Evolutionary conservation across 2,329 filamentous ascomycete species (phyloP).

Genomic region (Ascochyta koolunga): DNA sequence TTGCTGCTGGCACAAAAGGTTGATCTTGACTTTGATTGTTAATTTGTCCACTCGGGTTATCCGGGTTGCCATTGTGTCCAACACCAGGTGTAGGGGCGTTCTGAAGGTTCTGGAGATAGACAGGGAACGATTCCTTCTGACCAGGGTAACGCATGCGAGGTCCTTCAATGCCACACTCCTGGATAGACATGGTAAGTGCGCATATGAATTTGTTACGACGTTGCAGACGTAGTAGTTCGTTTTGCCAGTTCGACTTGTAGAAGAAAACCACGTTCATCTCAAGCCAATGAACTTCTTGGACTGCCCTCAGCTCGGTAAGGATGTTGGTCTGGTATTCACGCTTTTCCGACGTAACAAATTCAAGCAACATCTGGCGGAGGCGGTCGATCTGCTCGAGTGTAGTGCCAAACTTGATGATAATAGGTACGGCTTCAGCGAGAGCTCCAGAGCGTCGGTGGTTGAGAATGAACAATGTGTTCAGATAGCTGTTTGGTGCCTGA

Average conservation of each 20-base stretch:
- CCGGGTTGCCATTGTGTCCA: slow-evolving; percentile 52
- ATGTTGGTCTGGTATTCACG: slow-evolving; percentile 88
- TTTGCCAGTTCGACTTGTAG: slow-evolving; percentile 97
- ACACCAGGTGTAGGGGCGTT: slow-evolving; percentile 52
- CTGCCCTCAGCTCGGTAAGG: slow-evolving; percentile 79
- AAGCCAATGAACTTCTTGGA: slow-evolving; percentile 83
- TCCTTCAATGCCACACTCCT: slow-evolving; percentile 83
- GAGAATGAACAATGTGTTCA: slow-evolving; percentile 92
- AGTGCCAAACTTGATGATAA: slow-evolving; percentile 88
- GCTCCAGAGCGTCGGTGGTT: slow-evolving; percentile 91
- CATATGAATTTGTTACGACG: slow-evolving; percentile 94
- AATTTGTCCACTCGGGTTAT: slow-evolving; percentile 51
- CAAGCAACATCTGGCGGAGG: slow-evolving; percentile 78
- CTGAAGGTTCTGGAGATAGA: slow-evolving; percentile 64
- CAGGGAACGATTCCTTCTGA: slow-evolving; percentile 68
- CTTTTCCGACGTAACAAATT: slow-evolving; percentile 84
- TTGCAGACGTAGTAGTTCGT: slow-evolving; percentile 86
- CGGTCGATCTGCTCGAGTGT: slow-evolving; percentile 80
- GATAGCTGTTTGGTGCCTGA: slow-evolving; percentile 90
- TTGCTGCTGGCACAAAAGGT: slow-evolving; percentile 50
- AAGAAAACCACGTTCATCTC: slow-evolving; percentile 94
- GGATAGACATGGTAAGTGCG: slow-evolving; percentile 85
- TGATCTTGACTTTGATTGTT: slow-evolving; percentile 48
- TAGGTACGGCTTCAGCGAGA: slow-evolving; percentile 82
- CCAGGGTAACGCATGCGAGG: slow-evolving; percentile 76